These are phyloP conservation scores for Talaromyces adpressus DNA, from an alignment of 495 filamentous ascomycete genomes.

Conservation along the genomic window DNA sequence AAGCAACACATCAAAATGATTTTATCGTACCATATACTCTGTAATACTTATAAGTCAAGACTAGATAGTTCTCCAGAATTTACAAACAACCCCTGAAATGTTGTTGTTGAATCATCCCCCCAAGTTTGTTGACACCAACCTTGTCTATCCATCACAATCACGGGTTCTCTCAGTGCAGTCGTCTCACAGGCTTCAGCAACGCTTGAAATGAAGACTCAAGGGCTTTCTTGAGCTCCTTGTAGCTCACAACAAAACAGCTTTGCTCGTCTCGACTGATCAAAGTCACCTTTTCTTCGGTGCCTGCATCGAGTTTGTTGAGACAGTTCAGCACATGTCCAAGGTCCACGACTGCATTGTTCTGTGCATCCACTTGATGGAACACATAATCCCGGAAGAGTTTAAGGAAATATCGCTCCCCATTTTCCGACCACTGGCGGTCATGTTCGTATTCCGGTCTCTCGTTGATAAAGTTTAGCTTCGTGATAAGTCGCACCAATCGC, in stretches of 20 bases:
- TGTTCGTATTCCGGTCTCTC: conserved; percentile 81
- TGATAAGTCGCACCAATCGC: conserved; percentile 72
- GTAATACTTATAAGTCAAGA: not conserved
- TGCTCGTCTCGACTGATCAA: conserved; percentile 86
- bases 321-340: conserved; percentile 77
- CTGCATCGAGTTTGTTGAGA: conserved; percentile 88
- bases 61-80: not conserved
- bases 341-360: conserved; percentile 72
- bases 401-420: conserved; percentile 79
- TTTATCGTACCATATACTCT: not conserved
- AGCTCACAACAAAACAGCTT: conserved; percentile 76
- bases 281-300: conserved; percentile 75
- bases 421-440: conserved; percentile 75
- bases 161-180: conserved; percentile 27
- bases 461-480: conserved; percentile 77
- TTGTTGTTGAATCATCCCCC: not conserved
- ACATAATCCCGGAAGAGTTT: conserved; percentile 96
- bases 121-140: not conserved
- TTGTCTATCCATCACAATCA: not conserved
- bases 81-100: not conserved
- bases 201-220: conserved; percentile 75
- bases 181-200: conserved; percentile 50
- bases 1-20: not conserved
- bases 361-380: conserved; percentile 86
- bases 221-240: conserved; percentile 77